Evolutionary conservation across 176 grass and related monocot genomes (phyloP).

Genomic region (Musa troglodytarum): DNA sequence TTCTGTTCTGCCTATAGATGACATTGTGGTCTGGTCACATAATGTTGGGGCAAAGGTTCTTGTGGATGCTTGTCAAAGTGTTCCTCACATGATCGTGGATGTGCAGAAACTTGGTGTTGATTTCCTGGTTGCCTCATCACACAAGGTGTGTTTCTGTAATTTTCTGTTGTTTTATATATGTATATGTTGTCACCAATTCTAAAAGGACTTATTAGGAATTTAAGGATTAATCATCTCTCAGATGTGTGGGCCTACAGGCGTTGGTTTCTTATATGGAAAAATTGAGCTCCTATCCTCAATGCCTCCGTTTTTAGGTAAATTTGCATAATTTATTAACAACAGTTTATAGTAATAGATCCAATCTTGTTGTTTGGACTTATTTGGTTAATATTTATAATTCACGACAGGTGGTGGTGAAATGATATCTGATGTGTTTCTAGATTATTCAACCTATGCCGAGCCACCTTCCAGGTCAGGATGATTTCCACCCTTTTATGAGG

Average conservation of each 20-base stretch:
- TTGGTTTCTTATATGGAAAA: constrained; percentile 80
- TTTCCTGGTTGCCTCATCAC: constrained; percentile 94
- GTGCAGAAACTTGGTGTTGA: constrained; percentile 85
- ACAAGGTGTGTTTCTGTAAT: constrained; percentile 49
- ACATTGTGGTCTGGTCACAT: constrained; percentile 63
- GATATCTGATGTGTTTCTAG: constrained; percentile 79
- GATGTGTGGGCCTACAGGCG: constrained; percentile 99
- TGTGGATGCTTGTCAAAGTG: constrained; percentile 97
- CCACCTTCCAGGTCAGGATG: constrained; percentile 77
- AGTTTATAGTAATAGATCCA: not conserved
- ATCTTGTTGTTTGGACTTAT: not conserved
- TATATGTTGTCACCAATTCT: not conserved
- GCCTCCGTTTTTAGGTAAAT: constrained; percentile 88
- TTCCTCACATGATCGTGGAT: constrained; percentile 92
- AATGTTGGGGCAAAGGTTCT: constrained; percentile 83
- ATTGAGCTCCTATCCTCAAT: constrained; percentile 64
- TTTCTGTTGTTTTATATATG: not conserved
- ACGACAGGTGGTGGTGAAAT: constrained; percentile 84
- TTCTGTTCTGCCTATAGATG: constrained; percentile 78
- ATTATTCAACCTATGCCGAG: constrained; percentile 86
- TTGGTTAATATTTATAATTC: not conserved
- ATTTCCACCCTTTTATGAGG: not conserved
- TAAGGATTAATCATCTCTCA: constrained; percentile 62
- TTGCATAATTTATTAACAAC: not conserved
- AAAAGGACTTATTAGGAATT: constrained; percentile 19